These are phyloP conservation scores for Coccomyxa subellipsoidea DNA, from an alignment of 163 green algal species.

Conservation along the genomic window DNA sequence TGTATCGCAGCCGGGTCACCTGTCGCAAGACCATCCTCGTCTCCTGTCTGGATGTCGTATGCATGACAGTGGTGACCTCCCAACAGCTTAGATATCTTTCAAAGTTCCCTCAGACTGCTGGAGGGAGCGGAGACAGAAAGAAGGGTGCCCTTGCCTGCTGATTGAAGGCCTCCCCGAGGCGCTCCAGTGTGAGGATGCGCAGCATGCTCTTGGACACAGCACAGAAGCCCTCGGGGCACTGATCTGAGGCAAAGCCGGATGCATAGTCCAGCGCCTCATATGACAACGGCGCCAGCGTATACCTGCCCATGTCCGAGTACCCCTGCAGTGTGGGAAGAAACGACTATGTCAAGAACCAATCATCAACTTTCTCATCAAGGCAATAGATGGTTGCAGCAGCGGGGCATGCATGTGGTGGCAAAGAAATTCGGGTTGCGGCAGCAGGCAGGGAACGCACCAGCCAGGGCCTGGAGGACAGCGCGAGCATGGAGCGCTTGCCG, in stretches of 20 bases:
- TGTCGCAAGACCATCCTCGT: conserved; percentile 15
- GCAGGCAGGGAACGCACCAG: conserved; percentile 35
- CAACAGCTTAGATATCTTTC: too few relatives aligned
- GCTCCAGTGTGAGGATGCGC: conserved; percentile 89
- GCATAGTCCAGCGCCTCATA: conserved; percentile 91
- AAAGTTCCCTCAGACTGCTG: too few relatives aligned
- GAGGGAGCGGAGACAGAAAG: neutral
- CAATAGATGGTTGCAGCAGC: too few relatives aligned
- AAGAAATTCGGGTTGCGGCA: neutral
- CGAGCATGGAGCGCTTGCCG: conserved; percentile 83
- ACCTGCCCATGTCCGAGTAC: conserved; percentile 84
- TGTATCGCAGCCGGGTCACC: conserved; percentile 82
- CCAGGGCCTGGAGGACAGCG: conserved; percentile 89
- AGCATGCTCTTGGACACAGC: conserved; percentile 82
- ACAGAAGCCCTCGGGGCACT: conserved; percentile 97
- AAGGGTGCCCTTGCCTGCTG: conserved; percentile 29
- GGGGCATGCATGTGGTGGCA: neutral
- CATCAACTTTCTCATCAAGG: too few relatives aligned
- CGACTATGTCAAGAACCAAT: too few relatives aligned
- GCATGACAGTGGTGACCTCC: too few relatives aligned
- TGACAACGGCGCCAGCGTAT: conserved; percentile 87
- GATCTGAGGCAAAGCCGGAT: conserved; percentile 82
- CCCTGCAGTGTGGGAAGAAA: conserved; percentile 51
- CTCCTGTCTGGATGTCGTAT: neutral
- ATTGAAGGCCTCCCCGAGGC: conserved; percentile 93